Evolutionary conservation across 441 rosid genomes (phyloP), one percentile per base, ranked within the genome.

Genomic region (Adansonia gregorii): DNA sequence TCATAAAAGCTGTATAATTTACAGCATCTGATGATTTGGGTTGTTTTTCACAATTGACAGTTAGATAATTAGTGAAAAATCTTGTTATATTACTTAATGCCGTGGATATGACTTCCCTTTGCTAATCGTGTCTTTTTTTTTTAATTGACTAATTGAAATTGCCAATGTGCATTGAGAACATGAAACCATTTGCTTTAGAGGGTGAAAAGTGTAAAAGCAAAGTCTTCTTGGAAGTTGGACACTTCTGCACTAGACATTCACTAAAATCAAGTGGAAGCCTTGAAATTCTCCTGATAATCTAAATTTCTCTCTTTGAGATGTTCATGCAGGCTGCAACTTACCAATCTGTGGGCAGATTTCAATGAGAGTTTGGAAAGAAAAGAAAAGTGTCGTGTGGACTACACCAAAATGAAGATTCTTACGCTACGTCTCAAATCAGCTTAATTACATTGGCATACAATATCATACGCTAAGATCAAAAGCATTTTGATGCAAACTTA

Each of bases 401-500:
- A n/a, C 3, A 35, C 35, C 31, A 35, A 55, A 54, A 55, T 7
- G 17, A 72, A 35, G 24, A 54, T 54, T 54, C 64, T 72, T 54
- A n/a, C 75, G 54, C 43, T 15, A 19, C 14, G 31, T 54, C 59
- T 54, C 51, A 9, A 11, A 54, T 54, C 17, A 35, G 10, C 64
- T 54, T 17, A 54, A 43, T 35, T 54, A 72, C 49, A 9, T 11
- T 51, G 61, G n/a, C 46, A 52, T n/a, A 9, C 48, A 52, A 60
- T 4, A 52, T 46, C 74, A 3, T 27, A 15, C 15, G 6, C 61
- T 15, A 52, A 71, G 8, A n/a, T 52, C 48, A 15, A 52, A 8
- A 71, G 11, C 63, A n/a, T 71, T 31, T 52, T 71, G 19, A 71
- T 71, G 17, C 61, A 71, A 71, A 54, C 59, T 51, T 70, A 17